Conservation (phyloP, 1,139 yeast species). For the Geotrichum citri-aurantii region DNA sequence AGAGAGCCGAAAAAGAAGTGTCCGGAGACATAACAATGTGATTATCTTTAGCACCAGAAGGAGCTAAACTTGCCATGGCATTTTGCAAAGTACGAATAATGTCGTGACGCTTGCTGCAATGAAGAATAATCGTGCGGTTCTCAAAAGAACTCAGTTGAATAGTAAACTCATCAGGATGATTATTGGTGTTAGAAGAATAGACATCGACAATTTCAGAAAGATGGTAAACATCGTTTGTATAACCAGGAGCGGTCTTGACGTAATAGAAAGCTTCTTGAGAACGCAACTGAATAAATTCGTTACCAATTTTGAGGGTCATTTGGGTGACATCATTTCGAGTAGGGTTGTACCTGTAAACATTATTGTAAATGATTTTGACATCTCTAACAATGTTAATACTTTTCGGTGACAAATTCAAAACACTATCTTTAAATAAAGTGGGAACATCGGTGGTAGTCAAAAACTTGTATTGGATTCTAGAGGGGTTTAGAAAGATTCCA, state of each 20-base stretch:
- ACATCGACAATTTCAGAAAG: slow-evolving; percentile 45
- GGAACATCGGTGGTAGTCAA: slow-evolving; percentile 26
- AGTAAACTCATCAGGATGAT: slow-evolving; percentile 51
- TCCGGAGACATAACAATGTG: slow-evolving; percentile 6
- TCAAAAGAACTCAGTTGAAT: slow-evolving; percentile 38
- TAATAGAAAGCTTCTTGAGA: slow-evolving; percentile 49
- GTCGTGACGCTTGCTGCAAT: slow-evolving; percentile 23
- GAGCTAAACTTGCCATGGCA: slow-evolving; percentile 24
- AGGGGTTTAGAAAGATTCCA: slow-evolving; percentile 27
- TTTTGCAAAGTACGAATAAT: slow-evolving; percentile 28
- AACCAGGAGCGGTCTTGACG: slow-evolving; percentile 31
- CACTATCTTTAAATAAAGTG: slow-evolving; percentile 23
- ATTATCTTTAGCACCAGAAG: slow-evolving; percentile 1
- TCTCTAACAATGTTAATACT: slow-evolving; percentile 26
- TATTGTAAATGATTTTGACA: slow-evolving; percentile 23
- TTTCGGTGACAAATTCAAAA: slow-evolving; percentile 25
- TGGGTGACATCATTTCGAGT: slow-evolving; percentile 13
- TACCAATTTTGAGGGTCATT: slow-evolving; percentile 63
- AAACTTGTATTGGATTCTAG: slow-evolving; percentile 26
- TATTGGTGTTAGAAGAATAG: slow-evolving; percentile 41
- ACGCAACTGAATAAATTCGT: slow-evolving; percentile 57
- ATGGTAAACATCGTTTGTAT: slow-evolving; percentile 26
- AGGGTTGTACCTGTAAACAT: slow-evolving; percentile 18
- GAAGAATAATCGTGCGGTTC: slow-evolving; percentile 21
- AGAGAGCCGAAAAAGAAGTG: slow-evolving; percentile 31